Evolutionary conservation across 371 early-diverging fungal species (phyloP).

Genomic region (Apophysomyces variabilis): DNA sequence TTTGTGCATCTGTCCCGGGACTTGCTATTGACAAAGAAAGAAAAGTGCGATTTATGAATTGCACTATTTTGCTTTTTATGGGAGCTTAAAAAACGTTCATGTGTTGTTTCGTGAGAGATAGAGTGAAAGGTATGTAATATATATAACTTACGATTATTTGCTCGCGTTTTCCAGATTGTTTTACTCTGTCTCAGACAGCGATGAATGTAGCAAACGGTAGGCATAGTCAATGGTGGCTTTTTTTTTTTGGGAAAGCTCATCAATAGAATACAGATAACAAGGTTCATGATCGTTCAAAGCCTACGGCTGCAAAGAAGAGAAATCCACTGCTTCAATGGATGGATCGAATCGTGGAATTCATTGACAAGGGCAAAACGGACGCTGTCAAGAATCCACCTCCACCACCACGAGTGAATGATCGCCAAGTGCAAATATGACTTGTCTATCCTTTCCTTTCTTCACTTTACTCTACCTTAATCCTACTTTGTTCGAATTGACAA

Average conservation of each 20-base stretch:
- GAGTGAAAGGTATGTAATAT: not conserved
- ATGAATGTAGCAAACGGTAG: not conserved
- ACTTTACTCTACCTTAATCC: too few species aligned
- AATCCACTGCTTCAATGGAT: not conserved
- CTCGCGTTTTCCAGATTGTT: not conserved
- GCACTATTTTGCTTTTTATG: not conserved
- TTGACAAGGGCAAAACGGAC: constrained; percentile 4
- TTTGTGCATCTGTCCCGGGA: constrained; percentile 1
- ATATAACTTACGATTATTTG: not conserved
- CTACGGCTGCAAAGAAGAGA: not conserved
- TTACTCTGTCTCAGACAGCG: not conserved
- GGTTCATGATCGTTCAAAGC: not conserved
- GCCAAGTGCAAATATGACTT: not conserved
- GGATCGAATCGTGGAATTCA: not conserved
- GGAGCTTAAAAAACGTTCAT: not conserved
- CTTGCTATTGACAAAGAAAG: not conserved
- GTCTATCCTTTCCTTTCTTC: too few species aligned
- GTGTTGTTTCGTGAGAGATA: not conserved
- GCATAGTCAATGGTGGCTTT: not conserved
- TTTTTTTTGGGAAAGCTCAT: too few species aligned
- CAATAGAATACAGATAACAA: not conserved
- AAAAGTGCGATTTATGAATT: not conserved
- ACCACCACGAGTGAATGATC: not conserved
- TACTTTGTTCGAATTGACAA: not conserved
- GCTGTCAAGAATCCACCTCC: constrained; percentile 6